Base-by-base conservation (phyloP, 1,284 basidiomycete species). In the Trametes polyzona region DNA sequence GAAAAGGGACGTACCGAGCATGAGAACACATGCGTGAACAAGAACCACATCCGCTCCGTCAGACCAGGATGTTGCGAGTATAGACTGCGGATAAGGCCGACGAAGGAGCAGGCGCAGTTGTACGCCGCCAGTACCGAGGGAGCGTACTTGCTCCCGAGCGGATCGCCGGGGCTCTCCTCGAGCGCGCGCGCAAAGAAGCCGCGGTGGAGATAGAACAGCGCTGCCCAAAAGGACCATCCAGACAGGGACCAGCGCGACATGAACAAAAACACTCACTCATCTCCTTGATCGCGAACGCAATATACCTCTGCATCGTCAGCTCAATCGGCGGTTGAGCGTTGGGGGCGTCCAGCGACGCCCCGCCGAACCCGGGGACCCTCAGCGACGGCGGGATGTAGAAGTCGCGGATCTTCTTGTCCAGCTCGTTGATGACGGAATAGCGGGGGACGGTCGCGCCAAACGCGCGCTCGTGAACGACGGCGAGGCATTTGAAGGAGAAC, bases 21-120 rank as follows among this genome's bases (percentile, higher is more conserved):
- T 8, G 87, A 88, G 67, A 89, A 89, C 6, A 88, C 83, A 67
- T 88, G 86, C 4, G 84, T 86, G 63, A 87, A 87, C 49, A 87
- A 71, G 69, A 88, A 88, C 84, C 86, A 88, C 80, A 86, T 82
- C 41, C 87, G 78, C 67, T 87, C 85, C 7, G 84, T 83, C 52
- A 88, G 72, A 14, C 81, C 76, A 11, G 84, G 84, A 57, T 87
- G 81, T 62, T 86, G 84, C 54, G 83, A 83, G 70, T 82, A 83
- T 46, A 87, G 69, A 63, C 83, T 87, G 62, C 82, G 79, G 47
- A 86, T 78, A 59, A 87, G 71, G 16, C 82, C 83, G 37, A 88
- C 82, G 65, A 85, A 87, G n/a, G 84, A 79, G 52, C 83, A 86
- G 11, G 86, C 86, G 61, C 83, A 86, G 29, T 76, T 78, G 69